Evolutionary conservation across 192 early-diverging fungal species (phyloP).

Genomic region (Chytriomyces hyalinus): DNA sequence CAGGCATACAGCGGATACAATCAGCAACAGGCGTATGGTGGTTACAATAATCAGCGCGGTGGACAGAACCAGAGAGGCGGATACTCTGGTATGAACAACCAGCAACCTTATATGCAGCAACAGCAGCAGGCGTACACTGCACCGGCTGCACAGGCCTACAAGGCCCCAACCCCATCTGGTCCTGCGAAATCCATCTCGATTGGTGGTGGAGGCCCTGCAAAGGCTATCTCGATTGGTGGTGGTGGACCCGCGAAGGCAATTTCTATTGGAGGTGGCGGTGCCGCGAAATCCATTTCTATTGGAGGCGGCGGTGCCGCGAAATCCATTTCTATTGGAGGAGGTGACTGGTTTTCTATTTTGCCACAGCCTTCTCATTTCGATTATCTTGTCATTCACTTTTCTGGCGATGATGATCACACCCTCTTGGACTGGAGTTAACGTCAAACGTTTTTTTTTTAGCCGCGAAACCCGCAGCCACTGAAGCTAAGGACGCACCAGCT

Average conservation of each 20-base stretch:
- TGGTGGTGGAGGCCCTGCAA: constrained; percentile 35
- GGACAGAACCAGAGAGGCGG: constrained; percentile 10
- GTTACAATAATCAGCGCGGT: constrained; percentile 23
- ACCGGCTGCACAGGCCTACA: constrained; percentile 35
- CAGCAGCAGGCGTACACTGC: constrained; percentile 45
- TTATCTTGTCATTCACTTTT: no score
- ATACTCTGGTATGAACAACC: constrained; percentile 29
- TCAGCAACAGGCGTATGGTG: neutral
- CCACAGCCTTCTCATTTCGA: no score
- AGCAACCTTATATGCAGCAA: constrained; percentile 37
- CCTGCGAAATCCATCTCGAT: constrained; percentile 41
- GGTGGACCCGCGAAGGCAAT: constrained; percentile 36
- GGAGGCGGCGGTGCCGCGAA: constrained; percentile 33
- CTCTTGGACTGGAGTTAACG: no score
- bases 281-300: constrained; percentile 41
- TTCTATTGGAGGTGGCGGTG: constrained; percentile 24
- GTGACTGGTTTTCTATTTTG: neutral
- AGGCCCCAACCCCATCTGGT: constrained; percentile 17
- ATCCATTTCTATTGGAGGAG: constrained; percentile 41
- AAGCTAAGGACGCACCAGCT: constrained; percentile 36
- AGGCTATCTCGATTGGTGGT: constrained; percentile 27
- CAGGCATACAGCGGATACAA: constrained; percentile 9
- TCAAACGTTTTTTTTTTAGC: no score
- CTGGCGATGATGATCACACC: no score
- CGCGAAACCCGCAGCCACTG: neutral